phyloP scores from a whole-genome alignment of 345 rosid species.

The Viola odorata region DNA sequence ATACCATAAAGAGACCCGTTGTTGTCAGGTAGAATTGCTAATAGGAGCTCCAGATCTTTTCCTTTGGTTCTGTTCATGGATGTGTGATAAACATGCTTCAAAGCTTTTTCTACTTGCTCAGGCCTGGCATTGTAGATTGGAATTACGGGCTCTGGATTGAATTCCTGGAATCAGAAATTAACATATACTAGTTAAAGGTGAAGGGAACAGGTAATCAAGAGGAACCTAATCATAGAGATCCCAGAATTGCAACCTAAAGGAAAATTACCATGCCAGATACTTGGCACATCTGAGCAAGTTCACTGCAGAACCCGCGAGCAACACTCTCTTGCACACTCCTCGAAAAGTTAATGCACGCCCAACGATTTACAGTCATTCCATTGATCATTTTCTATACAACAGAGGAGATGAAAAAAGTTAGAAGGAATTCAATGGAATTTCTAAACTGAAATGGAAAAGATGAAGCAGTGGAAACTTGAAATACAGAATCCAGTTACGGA shows the following conservation, averaged over 20 bases:
- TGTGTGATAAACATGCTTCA: slow-evolving; percentile 81
- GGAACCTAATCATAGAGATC: background rate
- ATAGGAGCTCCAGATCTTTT: slow-evolving; percentile 88
- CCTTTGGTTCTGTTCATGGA: slow-evolving; percentile 84
- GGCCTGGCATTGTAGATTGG: slow-evolving; percentile 88
- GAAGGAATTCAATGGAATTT: slow-evolving; percentile 10
- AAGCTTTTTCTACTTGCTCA: slow-evolving; percentile 94
- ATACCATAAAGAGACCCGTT: slow-evolving; percentile 94
- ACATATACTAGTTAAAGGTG: background rate
- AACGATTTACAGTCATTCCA: slow-evolving; percentile 89
- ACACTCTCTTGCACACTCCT: slow-evolving; percentile 89
- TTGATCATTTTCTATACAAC: slow-evolving; percentile 84
- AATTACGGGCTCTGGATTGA: slow-evolving; percentile 85
- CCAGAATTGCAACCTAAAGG: background rate
- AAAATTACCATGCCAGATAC: slow-evolving; percentile 93
- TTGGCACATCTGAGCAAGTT: slow-evolving; percentile 96
- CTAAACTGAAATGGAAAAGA: background rate
- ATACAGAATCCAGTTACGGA: background rate
- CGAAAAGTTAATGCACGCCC: slow-evolving; percentile 98
- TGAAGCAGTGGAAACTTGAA: background rate
- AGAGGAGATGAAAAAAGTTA: slow-evolving; percentile 4
- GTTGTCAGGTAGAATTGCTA: slow-evolving; percentile 92
- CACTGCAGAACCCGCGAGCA: slow-evolving; percentile 87
- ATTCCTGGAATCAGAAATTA: slow-evolving; percentile 47
- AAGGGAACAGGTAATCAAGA: background rate